Evolutionary conservation across 306 rosid species (phyloP).

Genomic region (Luffa aegyptiaca): DNA sequence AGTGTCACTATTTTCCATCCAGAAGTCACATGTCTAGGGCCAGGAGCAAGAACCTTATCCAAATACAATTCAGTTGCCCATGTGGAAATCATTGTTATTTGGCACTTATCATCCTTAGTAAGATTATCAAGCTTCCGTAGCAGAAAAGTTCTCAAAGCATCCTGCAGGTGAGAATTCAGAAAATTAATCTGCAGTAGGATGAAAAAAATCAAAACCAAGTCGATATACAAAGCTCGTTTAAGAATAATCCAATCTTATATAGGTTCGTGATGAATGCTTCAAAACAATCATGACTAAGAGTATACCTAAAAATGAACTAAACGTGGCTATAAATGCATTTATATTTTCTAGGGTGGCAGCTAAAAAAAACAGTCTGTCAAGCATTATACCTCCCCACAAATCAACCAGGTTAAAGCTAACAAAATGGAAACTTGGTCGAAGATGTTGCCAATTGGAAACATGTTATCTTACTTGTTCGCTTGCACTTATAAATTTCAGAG

Average conservation of each 20-base stretch:
- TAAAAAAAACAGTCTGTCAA: neutral
- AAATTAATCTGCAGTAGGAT: neutral
- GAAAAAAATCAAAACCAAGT: neutral
- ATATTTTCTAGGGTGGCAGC: neutral
- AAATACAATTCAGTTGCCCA: constrained; percentile 93
- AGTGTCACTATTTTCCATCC: constrained; percentile 14
- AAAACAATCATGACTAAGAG: neutral
- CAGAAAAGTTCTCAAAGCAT: constrained; percentile 84
- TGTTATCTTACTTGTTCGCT: constrained; percentile 62
- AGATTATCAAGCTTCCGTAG: constrained; percentile 85
- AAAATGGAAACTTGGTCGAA: neutral
- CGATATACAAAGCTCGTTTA: neutral
- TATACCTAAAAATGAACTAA: neutral
- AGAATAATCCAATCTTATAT: neutral
- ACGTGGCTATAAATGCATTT: neutral
- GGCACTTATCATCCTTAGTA: constrained; percentile 82
- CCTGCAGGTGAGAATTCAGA: constrained; percentile 38
- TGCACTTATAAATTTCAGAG: constrained; percentile 74
- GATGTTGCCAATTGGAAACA: neutral
- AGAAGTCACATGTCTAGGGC: constrained; percentile 15
- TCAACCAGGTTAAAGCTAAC: neutral
- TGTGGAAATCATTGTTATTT: constrained; percentile 96
- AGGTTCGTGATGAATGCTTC: neutral
- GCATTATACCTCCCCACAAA: neutral
- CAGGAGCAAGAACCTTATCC: constrained; percentile 64